These are phyloP conservation scores for Arthrobotrys conoides DNA, from an alignment of 2,329 filamentous ascomycete species.

Conservation along the genomic window DNA sequence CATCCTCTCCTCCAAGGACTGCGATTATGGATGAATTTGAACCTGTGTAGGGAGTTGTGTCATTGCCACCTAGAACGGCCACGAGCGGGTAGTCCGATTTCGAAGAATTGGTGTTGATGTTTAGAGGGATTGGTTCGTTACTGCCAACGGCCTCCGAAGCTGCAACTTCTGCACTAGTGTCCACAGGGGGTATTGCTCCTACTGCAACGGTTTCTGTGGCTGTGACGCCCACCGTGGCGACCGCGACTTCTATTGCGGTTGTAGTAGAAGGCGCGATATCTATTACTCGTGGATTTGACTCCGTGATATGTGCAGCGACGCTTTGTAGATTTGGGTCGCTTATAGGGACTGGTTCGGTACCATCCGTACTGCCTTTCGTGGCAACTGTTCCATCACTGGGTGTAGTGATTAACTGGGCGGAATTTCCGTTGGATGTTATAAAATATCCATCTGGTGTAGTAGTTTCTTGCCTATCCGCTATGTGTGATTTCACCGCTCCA, in stretches of 20 bases:
- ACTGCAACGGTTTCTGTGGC: constrained; percentile 48
- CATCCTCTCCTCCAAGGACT: constrained; percentile 12
- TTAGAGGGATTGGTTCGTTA: constrained; percentile 27
- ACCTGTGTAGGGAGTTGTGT: constrained; percentile 33
- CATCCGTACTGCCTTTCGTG: neutral
- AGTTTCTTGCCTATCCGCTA: neutral
- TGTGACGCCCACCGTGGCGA: constrained; percentile 39
- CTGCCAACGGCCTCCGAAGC: constrained; percentile 25
- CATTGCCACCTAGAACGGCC: constrained; percentile 30
- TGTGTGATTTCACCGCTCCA: neutral
- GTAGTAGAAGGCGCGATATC: constrained; percentile 41
- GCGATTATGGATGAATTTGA: constrained; percentile 28
- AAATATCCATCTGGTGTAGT: neutral
- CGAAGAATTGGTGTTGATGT: constrained; percentile 12
- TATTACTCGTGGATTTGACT: constrained; percentile 10
- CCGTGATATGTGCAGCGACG: neutral
- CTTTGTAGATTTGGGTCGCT: neutral
- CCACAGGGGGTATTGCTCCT: neutral
- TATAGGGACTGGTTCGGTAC: neutral
- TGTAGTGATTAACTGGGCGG: neutral
- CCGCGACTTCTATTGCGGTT: constrained; percentile 30
- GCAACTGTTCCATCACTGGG: neutral
- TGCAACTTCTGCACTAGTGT: constrained; percentile 16
- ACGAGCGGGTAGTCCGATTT: constrained; percentile 27
- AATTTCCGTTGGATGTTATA: neutral